phyloP scores from a whole-genome alignment of 2,329 filamentous ascomycete genomes.

The Ceratocystis variospora region DNA sequence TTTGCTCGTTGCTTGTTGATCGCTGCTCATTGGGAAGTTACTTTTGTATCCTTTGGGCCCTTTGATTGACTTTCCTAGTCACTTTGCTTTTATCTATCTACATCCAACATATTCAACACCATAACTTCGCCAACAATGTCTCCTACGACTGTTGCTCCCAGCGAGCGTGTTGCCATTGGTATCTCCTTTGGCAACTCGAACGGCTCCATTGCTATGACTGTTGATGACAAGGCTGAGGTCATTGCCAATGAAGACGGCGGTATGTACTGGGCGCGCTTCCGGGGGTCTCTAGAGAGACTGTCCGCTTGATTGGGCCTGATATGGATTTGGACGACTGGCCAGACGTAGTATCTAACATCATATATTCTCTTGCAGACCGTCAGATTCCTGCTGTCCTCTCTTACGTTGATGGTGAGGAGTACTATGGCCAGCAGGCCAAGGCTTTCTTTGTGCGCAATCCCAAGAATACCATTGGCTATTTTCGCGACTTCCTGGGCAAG shows the following conservation, averaged over 20 bases:
- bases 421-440: slow-evolving; percentile 92
- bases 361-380: slow-evolving; percentile 48
- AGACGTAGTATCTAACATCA: too few relatives aligned
- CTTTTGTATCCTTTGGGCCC: background rate
- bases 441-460: slow-evolving; percentile 82
- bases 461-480: slow-evolving; percentile 86
- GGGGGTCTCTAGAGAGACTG: background rate
- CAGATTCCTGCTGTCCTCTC: slow-evolving; percentile 92
- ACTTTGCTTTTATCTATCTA: slow-evolving; percentile 7
- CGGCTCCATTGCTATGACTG: slow-evolving; percentile 88
- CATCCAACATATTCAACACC: background rate
- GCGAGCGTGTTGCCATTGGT: slow-evolving; percentile 64
- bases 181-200: slow-evolving; percentile 97
- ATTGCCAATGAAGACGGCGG: slow-evolving; percentile 98
- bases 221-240: slow-evolving; percentile 89
- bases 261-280: slow-evolving; percentile 30
- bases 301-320: background rate
- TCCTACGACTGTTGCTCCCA: slow-evolving; percentile 35
- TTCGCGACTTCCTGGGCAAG: slow-evolving; percentile 90
- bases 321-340: background rate
- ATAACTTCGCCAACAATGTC: slow-evolving; percentile 17
- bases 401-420: slow-evolving; percentile 92
- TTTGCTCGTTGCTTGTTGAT: background rate
- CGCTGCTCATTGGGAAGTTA: background rate
- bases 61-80: slow-evolving; percentile 12